Conservation (phyloP, 495 filamentous ascomycete genomes). For the Trichoderma orchidacearum region DNA sequence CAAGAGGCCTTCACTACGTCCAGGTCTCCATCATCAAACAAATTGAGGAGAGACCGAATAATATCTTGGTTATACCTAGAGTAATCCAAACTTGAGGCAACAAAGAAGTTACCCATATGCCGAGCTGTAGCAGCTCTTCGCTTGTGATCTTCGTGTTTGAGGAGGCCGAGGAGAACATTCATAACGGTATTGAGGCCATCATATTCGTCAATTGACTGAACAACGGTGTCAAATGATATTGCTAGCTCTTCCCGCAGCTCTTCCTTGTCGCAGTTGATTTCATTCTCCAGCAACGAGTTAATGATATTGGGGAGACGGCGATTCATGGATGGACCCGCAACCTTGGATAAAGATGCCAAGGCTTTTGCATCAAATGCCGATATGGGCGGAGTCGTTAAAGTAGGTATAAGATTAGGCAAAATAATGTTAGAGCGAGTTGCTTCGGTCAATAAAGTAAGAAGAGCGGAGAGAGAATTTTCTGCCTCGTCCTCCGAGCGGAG, state of each 20-base stretch:
- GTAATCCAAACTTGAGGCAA: constrained; percentile 67
- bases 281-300: constrained; percentile 86
- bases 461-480: constrained; percentile 79
- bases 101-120: constrained; percentile 83
- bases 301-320: constrained; percentile 77
- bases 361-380: constrained; percentile 88
- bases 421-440: constrained; percentile 91
- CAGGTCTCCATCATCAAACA: constrained; percentile 75
- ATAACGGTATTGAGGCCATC: constrained; percentile 91
- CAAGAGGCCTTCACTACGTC: constrained; percentile 88
- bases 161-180: constrained; percentile 74
- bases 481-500: constrained; percentile 75
- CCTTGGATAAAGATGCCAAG: constrained; percentile 80
- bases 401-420: constrained; percentile 88
- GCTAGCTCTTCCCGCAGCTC: constrained; percentile 62
- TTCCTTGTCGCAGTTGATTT: constrained; percentile 63
- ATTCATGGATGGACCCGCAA: constrained; percentile 80
- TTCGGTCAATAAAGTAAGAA: constrained; percentile 87
- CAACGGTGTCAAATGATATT: constrained; percentile 68
- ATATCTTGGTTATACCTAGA: constrained; percentile 91
- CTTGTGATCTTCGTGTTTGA: constrained; percentile 85
- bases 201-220: constrained; percentile 87
- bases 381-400: constrained; percentile 79
- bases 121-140: constrained; percentile 63
- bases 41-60: constrained; percentile 74